Evolutionary conservation across 2,329 filamentous ascomycete genomes (phyloP), one percentile per base, ranked within the genome.

Genomic region (Trichoderma arundinaceum): DNA sequence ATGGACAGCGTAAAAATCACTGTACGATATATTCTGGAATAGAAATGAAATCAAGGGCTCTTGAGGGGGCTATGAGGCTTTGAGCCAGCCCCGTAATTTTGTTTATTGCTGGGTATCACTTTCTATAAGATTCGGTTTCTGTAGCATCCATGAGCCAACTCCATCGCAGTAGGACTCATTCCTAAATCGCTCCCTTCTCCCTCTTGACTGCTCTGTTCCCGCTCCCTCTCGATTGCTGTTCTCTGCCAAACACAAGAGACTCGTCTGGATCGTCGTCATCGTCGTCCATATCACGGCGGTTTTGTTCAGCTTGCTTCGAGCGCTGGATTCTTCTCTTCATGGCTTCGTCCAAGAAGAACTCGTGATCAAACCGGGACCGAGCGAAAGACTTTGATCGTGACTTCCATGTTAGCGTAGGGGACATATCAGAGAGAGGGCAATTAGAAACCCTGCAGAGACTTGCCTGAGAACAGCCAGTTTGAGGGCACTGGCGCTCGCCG

Each of bases 381-480:
- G 77, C 77, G 53, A 90, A 78, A 64, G 77, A 80, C 84, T 88
- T n/a, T 7, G 35, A 9, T 35, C 6, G 3, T 33, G 8, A 9
- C 4, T 1, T 33, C n/a, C 12, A 32, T 41, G 13, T 61, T 33
- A 61, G 58, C 48, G 3, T 6, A n/a, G 15, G 1, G 15, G 6
- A 4, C 10, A 9, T 17, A 13, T 5, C n/a, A 22, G 10, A n/a
- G 22, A 15, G 38, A 35, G n/a, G 2, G 12, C 1, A 28, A 39
- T 4, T 6, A 8, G 10, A 12, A 1, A 39, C n/a, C 9, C 6
- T 43, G 8, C 7, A 17, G n/a, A 15, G 32, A 17, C 78, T 64
- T 77, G 87, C 86, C 79, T 84, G 78, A 56, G 80, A 79, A 73
- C 90, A 93, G 1, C 90, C 90, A 2, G 84, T 78, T 65, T 88